These are phyloP conservation scores for Candida maltosa DNA, from an alignment of 805 yeast species.

Conservation along the genomic window DNA sequence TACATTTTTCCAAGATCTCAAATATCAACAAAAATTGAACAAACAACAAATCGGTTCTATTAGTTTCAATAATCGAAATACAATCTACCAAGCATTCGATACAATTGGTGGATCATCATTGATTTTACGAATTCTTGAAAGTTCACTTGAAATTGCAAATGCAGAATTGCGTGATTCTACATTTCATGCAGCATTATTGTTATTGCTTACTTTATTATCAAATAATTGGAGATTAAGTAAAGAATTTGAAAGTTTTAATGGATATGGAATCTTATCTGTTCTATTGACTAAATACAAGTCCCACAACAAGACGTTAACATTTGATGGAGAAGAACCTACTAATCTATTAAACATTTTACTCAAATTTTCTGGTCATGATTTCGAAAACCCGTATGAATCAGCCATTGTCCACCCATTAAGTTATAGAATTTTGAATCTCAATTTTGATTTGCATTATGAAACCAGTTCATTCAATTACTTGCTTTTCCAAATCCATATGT, in stretches of 20 bases:
- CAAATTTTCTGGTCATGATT: slow-evolving; percentile 55
- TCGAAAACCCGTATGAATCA: slow-evolving; percentile 49
- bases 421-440: slow-evolving; percentile 47
- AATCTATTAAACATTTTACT: slow-evolving; percentile 48
- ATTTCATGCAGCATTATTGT: slow-evolving; percentile 30
- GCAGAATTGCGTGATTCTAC: slow-evolving; percentile 14
- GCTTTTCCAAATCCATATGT: slow-evolving; percentile 54
- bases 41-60: slow-evolving; percentile 2
- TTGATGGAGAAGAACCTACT: slow-evolving; percentile 7
- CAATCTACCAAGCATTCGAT: slow-evolving; percentile 32
- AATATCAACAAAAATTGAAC: slow-evolving; percentile 5
- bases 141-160: slow-evolving; percentile 21
- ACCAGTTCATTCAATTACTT: slow-evolving; percentile 51
- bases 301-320: slow-evolving; percentile 13
- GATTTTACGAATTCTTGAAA: slow-evolving; percentile 45
- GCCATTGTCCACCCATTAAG: slow-evolving; percentile 53
- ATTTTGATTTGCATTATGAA: slow-evolving; percentile 66
- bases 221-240: slow-evolving; percentile 48
- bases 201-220: slow-evolving; percentile 43
- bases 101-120: slow-evolving; percentile 52
- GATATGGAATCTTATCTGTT: slow-evolving; percentile 57
- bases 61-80: slow-evolving; percentile 18
- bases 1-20: slow-evolving; percentile 9
- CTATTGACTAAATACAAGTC: slow-evolving; percentile 46
- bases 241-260: slow-evolving; percentile 59